Percentiles rank a stretch among this genome's conserved stretches.
Conservation (phyloP, 1,284 basidiomycete species). For the Ceratobasidium sp. region DNA sequence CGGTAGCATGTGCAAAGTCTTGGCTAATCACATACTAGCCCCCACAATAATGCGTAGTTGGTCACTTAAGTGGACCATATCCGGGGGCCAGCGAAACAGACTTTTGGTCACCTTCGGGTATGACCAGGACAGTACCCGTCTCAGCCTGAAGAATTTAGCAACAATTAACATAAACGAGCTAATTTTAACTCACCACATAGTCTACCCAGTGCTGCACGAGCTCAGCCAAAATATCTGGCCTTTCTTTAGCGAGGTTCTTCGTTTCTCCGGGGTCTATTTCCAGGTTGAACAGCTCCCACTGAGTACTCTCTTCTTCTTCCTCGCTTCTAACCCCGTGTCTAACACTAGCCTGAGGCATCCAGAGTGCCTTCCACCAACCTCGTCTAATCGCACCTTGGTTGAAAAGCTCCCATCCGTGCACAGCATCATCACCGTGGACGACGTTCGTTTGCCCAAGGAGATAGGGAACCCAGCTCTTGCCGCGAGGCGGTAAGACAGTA, state of each 20-base stretch:
- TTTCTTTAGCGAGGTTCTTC: background rate
- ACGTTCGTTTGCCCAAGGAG: constrained; percentile 12
- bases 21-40: too few species aligned
- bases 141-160: background rate
- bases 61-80: too few species aligned
- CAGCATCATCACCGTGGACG: constrained; percentile 6
- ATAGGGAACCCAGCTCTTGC: constrained; percentile 12
- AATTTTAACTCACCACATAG: background rate
- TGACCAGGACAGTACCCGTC: background rate
- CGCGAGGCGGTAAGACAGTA: background rate
- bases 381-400: constrained; percentile 11
- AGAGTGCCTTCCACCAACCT: constrained; percentile 9
- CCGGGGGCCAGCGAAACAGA: constrained; percentile 10
- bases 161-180: background rate
- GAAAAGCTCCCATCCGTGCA: constrained; percentile 17
- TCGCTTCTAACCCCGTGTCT: background rate
- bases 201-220: constrained; percentile 19
- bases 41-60: too few species aligned
- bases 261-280: constrained; percentile 13
- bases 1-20: too few species aligned
- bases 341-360: constrained; percentile 10
- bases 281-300: constrained; percentile 22
- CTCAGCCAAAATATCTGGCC: constrained; percentile 13
- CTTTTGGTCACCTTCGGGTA: constrained; percentile 6
- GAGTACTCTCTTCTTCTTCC: background rate